These are phyloP conservation scores for Pueraria montana DNA, from an alignment of 306 rosid species.

Conservation along the genomic window DNA sequence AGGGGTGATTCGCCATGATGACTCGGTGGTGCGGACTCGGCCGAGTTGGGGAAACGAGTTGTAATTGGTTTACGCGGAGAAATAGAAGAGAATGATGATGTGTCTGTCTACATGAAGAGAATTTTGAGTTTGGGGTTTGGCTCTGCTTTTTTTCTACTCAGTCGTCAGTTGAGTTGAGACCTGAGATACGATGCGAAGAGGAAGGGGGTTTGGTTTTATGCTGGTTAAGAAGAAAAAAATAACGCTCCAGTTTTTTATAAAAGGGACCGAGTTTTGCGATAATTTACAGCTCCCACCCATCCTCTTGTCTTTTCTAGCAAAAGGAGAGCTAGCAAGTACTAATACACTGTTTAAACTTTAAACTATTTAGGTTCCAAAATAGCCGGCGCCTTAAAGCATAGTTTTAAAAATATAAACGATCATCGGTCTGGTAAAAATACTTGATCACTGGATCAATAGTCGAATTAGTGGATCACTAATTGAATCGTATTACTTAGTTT, in stretches of 20 bases:
- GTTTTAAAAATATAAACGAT: no score
- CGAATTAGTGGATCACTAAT: no score
- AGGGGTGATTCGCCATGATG: constrained; percentile 82
- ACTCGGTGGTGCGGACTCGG: constrained; percentile 46
- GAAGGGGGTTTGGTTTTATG: no score
- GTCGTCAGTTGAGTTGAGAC: not conserved
- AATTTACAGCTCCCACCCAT: not conserved
- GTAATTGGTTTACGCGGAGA: not conserved
- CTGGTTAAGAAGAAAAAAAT: no score
- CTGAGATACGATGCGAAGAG: no score
- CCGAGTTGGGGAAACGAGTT: constrained; percentile 44
- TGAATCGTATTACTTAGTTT: no score
- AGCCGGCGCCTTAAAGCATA: no score
- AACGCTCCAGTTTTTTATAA: not conserved
- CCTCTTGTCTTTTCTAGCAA: not conserved
- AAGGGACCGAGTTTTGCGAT: not conserved
- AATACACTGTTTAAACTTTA: no score
- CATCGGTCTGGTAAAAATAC: no score
- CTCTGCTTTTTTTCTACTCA: not conserved
- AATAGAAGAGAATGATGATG: constrained; percentile 7
- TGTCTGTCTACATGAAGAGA: not conserved
- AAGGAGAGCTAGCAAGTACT: no score
- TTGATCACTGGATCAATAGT: no score
- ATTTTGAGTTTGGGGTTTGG: not conserved
- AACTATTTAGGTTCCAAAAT: no score